Evolutionary conservation across 2,329 filamentous ascomycete species (phyloP), one percentile per base, ranked within the genome.

Genomic region (Akanthomyces uredinophilus): DNA sequence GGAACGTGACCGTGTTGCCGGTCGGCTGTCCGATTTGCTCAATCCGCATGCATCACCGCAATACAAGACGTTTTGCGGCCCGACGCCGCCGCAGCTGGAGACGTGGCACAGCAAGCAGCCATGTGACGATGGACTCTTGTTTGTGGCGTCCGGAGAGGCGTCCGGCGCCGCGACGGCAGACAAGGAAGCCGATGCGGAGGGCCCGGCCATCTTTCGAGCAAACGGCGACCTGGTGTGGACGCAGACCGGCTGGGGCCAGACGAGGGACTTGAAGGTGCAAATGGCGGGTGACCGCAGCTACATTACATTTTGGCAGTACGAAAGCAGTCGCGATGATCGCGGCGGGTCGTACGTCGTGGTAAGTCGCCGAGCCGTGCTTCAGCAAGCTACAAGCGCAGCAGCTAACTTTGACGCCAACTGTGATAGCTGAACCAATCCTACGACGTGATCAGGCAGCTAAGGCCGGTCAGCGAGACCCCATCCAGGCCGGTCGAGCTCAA

Each of bases 301-400:
- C 49, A 54, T 67, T 1, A 68, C 66, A 6, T 69, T 66, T 58
- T 72, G 69, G 68, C 79, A 79, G 13, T 69, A 78, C 18, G 75
- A 78, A 65, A 73, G 77, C 37, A 74, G 77, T n/a, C 74, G 74
- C 2, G 79, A 78, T 2, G 77, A 81, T 66, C 79, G 80, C 2
- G 72, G 75, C 41, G 80, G 79, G 14, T 70, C 70, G 59, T 78
- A 79, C 64, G 76, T 79, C 62, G 78, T 83, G 79, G 78, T 77
- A 66, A 63, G 70, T 64, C 20, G 20, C 11, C 16, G 10, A 24
- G 27, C 2, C 18, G 5, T 22, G 32, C 29, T 32, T 16, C 16
- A n/a, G 41, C 18, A 27, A 27, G 4, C 24, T 14, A 20, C 11
- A 18, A n/a, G 22, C 4, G 47, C 6, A 13, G 32, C 35, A 24